A percentile compares a stretch with the other conserved stretches of the same genome.
phyloP scores from a whole-genome alignment of 2,329 filamentous ascomycete genomes.

The Ophiostoma novo-ulmi region DNA sequence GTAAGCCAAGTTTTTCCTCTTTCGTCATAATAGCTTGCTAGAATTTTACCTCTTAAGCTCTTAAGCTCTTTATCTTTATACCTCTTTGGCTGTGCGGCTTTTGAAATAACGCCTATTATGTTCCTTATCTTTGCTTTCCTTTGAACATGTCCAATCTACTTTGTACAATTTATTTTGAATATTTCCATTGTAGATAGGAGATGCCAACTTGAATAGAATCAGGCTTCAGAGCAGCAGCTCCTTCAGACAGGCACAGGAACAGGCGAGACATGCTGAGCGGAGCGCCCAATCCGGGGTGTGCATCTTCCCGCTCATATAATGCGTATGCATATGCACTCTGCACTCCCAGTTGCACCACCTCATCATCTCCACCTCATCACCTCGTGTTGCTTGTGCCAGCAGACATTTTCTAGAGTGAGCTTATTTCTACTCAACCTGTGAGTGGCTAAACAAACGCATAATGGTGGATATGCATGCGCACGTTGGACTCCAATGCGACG shows the following conservation, averaged over 20 bases:
- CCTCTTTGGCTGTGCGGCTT: no score
- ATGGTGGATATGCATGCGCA: background rate
- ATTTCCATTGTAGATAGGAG: no score
- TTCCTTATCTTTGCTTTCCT: background rate
- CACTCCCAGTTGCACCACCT: slow-evolving; percentile 3
- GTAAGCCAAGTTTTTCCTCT: slow-evolving; percentile 7
- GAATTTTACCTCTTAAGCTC: background rate
- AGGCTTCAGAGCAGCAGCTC: no score
- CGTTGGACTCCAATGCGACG: background rate
- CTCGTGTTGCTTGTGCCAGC: background rate
- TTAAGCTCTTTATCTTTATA: background rate
- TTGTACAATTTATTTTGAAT: no score
- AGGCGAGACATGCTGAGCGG: background rate
- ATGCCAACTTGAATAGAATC: no score
- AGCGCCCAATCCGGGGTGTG: background rate
- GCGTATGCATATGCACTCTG: background rate
- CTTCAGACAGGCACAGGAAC: background rate
- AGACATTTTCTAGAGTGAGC: background rate
- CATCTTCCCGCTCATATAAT: background rate
- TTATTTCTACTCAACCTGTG: background rate
- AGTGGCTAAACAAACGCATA: background rate
- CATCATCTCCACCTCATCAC: background rate
- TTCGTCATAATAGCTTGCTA: background rate
- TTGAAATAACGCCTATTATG: background rate
- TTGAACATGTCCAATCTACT: no score